These are phyloP conservation scores for Vitis rupestris DNA, from an alignment of 164 flowering plant species.

Conservation along the genomic window DNA sequence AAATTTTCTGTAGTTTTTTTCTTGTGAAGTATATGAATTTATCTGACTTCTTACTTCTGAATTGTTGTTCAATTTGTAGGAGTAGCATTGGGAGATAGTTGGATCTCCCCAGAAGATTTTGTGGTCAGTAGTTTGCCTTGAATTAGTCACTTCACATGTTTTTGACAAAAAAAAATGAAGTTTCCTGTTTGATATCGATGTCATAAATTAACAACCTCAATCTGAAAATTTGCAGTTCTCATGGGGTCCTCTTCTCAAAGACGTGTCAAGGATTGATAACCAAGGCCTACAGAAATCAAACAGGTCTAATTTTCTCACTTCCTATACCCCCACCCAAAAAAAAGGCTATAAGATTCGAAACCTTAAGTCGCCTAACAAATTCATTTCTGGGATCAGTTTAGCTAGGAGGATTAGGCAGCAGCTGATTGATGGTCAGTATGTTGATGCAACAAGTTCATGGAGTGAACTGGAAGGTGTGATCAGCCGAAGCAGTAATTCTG, in stretches of 20 bases:
- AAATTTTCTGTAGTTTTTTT: not conserved
- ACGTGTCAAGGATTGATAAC: conserved; percentile 71
- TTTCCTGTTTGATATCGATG: too few species aligned
- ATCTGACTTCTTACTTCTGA: not conserved
- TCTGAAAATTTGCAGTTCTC: conserved; percentile 47
- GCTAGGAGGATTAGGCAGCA: conserved; percentile 63
- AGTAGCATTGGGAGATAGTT: conserved; percentile 82
- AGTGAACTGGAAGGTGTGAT: conserved; percentile 50
- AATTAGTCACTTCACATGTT: not conserved
- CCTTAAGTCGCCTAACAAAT: not conserved
- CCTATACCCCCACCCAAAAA: not conserved
- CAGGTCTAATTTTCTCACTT: conserved; percentile 38
- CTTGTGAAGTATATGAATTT: not conserved
- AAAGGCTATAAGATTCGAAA: too few species aligned
- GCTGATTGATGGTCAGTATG: conserved; percentile 39
- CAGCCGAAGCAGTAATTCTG: conserved; percentile 39
- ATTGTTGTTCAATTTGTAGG: conserved; percentile 38
- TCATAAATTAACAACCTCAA: too few species aligned
- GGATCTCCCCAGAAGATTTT: conserved; percentile 98
- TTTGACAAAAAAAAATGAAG: too few species aligned
- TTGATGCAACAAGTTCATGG: conserved; percentile 65
- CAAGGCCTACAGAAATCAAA: conserved; percentile 51
- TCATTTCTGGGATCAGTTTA: conserved; percentile 37
- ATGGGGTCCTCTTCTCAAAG: conserved; percentile 93
- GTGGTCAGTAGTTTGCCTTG: conserved; percentile 46